These are phyloP conservation scores for Cutaneotrichosporon cyanovorans DNA, from an alignment of 1,284 basidiomycete species.

Conservation along the genomic window DNA sequence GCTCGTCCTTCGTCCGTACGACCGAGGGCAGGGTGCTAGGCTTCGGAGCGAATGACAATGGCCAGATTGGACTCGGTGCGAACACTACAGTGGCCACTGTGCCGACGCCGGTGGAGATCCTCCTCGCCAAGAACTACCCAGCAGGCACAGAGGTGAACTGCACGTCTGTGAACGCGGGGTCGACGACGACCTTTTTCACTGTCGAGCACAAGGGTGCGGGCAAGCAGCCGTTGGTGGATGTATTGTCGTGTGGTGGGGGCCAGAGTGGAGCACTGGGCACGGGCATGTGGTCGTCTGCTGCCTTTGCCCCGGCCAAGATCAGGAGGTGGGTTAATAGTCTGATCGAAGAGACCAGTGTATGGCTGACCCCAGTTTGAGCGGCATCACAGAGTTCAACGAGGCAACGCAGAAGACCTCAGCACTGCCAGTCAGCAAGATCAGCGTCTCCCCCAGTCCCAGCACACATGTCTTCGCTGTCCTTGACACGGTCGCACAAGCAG, in stretches of 20 bases:
- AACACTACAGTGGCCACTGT: slow-evolving; percentile 64
- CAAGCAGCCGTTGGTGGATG: slow-evolving; percentile 52
- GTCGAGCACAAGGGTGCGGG: slow-evolving; percentile 54
- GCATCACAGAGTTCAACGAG: slow-evolving; percentile 58
- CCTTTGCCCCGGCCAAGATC: slow-evolving; percentile 63
- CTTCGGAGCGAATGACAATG: slow-evolving; percentile 79
- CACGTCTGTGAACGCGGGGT: slow-evolving; percentile 59
- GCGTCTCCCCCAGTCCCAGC: slow-evolving; percentile 58
- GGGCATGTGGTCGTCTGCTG: slow-evolving; percentile 65
- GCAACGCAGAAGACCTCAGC: slow-evolving; percentile 54
- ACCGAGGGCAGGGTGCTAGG: slow-evolving; percentile 69
- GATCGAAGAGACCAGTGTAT: not conserved
- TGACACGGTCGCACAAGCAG: slow-evolving; percentile 55
- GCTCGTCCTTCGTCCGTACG: slow-evolving; percentile 67
- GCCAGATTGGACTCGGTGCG: slow-evolving; percentile 74
- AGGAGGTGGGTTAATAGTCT: slow-evolving; percentile 60
- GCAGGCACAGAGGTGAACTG: slow-evolving; percentile 56
- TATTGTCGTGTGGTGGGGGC: slow-evolving; percentile 77
- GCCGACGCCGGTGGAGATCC: slow-evolving; percentile 75
- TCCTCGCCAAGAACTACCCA: slow-evolving; percentile 54
- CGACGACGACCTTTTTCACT: slow-evolving; percentile 57
- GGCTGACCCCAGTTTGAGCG: slow-evolving; percentile 1
- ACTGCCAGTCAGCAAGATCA: slow-evolving; percentile 60
- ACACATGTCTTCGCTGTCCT: slow-evolving; percentile 73
- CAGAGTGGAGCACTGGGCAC: slow-evolving; percentile 76